Percentiles rank a stretch among this genome's conserved stretches.
phyloP scores from a whole-genome alignment of 208 protist genomes.

The Naegleria gruberi region DNA sequence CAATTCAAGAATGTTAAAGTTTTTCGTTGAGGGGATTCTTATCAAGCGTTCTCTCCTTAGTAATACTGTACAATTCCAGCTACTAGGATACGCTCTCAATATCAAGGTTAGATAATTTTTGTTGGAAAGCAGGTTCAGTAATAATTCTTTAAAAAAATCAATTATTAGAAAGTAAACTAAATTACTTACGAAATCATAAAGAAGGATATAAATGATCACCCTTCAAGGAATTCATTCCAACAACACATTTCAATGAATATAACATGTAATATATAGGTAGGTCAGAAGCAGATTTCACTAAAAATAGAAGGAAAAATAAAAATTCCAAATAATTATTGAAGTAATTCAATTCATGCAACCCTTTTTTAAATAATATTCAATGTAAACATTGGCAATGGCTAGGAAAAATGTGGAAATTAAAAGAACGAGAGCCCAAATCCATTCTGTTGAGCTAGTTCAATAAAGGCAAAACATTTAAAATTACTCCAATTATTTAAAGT shows the following conservation, averaged over 20 bases:
- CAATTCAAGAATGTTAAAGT: too few species aligned
- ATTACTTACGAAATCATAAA: background rate
- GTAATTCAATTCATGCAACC: background rate
- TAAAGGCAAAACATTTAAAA: background rate
- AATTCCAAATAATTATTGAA: background rate
- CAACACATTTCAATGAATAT: background rate
- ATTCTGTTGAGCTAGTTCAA: background rate
- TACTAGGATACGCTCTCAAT: background rate
- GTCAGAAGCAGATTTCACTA: background rate
- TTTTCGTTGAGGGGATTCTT: background rate
- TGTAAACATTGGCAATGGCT: background rate
- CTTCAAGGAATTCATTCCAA: background rate
- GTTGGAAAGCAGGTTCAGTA: background rate
- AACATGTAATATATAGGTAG: background rate
- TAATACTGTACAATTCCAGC: background rate
- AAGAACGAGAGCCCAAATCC: background rate
- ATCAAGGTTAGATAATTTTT: background rate
- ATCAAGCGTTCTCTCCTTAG: background rate
- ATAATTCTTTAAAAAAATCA: too few species aligned
- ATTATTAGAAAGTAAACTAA: too few species aligned
- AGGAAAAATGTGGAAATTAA: background rate
- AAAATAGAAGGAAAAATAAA: background rate
- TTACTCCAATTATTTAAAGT: background rate
- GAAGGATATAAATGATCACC: background rate
- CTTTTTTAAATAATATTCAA: background rate